Evolutionary conservation across 2,329 filamentous ascomycete species (phyloP), one percentile per base, ranked within the genome.

Genomic region (Xylaria sp.): DNA sequence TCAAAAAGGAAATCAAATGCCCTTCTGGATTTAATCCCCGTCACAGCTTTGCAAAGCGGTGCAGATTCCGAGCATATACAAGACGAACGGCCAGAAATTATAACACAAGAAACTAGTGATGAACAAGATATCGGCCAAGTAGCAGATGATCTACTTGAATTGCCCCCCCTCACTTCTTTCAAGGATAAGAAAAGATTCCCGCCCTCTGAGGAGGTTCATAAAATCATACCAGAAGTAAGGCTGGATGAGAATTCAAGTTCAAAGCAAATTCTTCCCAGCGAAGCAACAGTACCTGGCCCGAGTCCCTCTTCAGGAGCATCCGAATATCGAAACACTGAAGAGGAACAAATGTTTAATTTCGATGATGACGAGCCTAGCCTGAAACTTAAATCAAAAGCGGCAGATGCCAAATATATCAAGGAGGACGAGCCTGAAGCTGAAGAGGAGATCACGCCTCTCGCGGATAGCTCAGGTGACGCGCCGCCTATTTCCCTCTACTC

Each of bases 301-400:
- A 30, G 17, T 53, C 8, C 42, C 32, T 5, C 17, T 48, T 32
- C 57, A 42, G 19, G 55, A 8, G 56, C 9, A 39, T 27, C 24
- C 24, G 24, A 27, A 27, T 27, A 27, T 27, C 48, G 17, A 36
- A 27, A 19, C 12, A 2, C 17, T 36, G 74, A 79, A 2, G 80
- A 81, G 3, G 81, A 82, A 34, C 82, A 81, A 7, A 73, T 85
- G 71, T 86, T 86, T 69, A 76, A 82, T 4, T 86, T 85, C 63
- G 84, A 86, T 59, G 78, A 79, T 1, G 71, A 70, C 19, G 56
- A 61, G 9, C 39, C 55, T 1, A 21, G 48, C 27, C 39, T 14
- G 45, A 30, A 36, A 34, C 53, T 21, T 57, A 47, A 77, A n/a
- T 75, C 75, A 17, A 77, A 71, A 21, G 71, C 72, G 27, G 39